phyloP scores from a whole-genome alignment of 2,329 filamentous ascomycete genomes.

The Fusarium abutilonis region DNA sequence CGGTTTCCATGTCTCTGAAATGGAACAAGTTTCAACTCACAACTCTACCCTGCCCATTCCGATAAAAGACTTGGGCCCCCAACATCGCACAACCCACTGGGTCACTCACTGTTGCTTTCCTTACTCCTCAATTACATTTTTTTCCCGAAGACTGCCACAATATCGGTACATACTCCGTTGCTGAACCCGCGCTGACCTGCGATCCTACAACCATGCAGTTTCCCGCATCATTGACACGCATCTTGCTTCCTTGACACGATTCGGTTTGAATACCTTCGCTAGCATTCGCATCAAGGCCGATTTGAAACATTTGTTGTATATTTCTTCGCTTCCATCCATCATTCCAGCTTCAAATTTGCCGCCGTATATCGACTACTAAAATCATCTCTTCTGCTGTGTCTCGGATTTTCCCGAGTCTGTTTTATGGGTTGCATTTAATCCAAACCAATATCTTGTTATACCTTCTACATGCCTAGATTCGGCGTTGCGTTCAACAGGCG shows the following conservation, averaged over 20 bases:
- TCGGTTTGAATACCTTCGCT: conserved; percentile 39
- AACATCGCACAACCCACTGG: conserved; percentile 17
- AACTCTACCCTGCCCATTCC: conserved; percentile 14
- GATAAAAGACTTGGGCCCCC: conserved; percentile 37
- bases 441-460: conserved; percentile 29
- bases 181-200: conserved; percentile 35
- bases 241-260: conserved; percentile 40
- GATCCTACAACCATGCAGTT: conserved; percentile 45
- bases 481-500: conserved; percentile 67
- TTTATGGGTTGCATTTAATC: conserved; percentile 45
- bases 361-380: conserved; percentile 35
- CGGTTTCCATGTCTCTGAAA: conserved; percentile 25
- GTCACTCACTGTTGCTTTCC: conserved; percentile 7
- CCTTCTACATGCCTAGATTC: conserved; percentile 69
- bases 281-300: conserved; percentile 32
- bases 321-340: conserved; percentile 22
- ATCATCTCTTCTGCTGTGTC: conserved; percentile 16
- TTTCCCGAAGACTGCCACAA: conserved; percentile 21
- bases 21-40: conserved; percentile 19
- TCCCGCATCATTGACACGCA: conserved; percentile 39
- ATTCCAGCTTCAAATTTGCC: conserved; percentile 12
- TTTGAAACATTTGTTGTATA: conserved; percentile 34
- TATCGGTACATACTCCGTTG: conserved; percentile 25
- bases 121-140: conserved; percentile 12
- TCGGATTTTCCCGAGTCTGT: conserved; percentile 18